These are phyloP conservation scores for Hanseniaspora hatyaiensis DNA, from an alignment of 805 yeast genomes.

Conservation along the genomic window DNA sequence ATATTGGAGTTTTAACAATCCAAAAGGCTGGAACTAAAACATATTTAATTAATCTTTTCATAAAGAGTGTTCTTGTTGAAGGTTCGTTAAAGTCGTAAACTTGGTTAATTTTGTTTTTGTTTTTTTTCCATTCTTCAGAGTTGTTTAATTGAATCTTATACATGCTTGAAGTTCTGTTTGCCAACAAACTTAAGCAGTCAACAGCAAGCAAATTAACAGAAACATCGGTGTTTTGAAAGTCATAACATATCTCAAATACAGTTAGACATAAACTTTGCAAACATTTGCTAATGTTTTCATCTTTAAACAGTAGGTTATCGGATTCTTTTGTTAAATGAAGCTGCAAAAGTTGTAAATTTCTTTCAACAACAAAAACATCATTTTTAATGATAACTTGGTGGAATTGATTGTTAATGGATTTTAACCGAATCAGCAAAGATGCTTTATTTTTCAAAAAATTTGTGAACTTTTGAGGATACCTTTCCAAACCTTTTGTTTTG, in stretches of 20 bases:
- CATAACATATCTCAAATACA: constrained; percentile 45
- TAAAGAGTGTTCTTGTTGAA: constrained; percentile 52
- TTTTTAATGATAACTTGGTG: constrained; percentile 4
- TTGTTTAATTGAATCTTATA: constrained; percentile 35
- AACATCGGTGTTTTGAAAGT: constrained; percentile 38
- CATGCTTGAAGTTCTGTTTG: constrained; percentile 58
- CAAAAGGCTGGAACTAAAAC: constrained; percentile 74
- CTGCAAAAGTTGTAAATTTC: constrained; percentile 4
- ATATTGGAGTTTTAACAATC: constrained; percentile 78
- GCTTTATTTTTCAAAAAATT: constrained; percentile 25
- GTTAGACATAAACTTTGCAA: constrained; percentile 41
- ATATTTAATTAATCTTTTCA: constrained; percentile 52
- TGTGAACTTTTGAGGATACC: constrained; percentile 22
- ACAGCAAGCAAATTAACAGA: constrained; percentile 51
- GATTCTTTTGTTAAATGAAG: not conserved
- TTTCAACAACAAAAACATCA: constrained; percentile 8
- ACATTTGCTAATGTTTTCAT: constrained; percentile 16
- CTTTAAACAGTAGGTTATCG: not conserved
- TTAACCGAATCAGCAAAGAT: constrained; percentile 10
- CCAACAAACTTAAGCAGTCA: constrained; percentile 60
- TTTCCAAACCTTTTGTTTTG: constrained; percentile 6
- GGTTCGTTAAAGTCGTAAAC: constrained; percentile 52
- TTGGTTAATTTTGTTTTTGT: constrained; percentile 29
- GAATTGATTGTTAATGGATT: constrained; percentile 5
- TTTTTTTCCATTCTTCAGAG: constrained; percentile 27